A percentile compares a stretch with the other conserved stretches of the same genome.
Evolutionary conservation across 495 filamentous ascomycete genomes (phyloP).

Genomic region (Talaromyces liani): DNA sequence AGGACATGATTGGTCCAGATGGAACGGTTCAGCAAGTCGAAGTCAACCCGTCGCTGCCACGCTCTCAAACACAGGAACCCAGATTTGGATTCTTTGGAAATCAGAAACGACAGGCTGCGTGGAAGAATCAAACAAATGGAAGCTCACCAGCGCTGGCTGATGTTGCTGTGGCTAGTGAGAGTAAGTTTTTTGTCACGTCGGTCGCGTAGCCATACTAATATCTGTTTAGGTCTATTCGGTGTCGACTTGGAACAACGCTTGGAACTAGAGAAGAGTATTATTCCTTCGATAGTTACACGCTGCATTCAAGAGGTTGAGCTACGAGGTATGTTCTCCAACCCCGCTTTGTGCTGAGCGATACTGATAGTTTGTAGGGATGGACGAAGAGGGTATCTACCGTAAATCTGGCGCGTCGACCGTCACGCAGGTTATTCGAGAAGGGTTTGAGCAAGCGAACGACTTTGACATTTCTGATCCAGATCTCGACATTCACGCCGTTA

Average conservation of each 20-base stretch:
- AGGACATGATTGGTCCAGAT: conserved; percentile 41
- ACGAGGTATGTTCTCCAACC: conserved; percentile 41
- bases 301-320: conserved; percentile 98
- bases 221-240: conserved; percentile 64
- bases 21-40: conserved; percentile 19
- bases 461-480: conserved; percentile 90
- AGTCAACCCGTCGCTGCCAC: conserved; percentile 36
- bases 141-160: conserved; percentile 48
- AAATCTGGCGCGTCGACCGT: conserved; percentile 89
- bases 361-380: conserved; percentile 62
- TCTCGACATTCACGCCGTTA: conserved; percentile 94
- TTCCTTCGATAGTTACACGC: conserved; percentile 82
- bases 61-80: conserved; percentile 44
- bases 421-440: conserved; percentile 78
- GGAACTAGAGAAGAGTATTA: conserved; percentile 81
- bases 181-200: conserved; percentile 1
- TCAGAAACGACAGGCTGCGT: conserved; percentile 39
- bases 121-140: conserved; percentile 46
- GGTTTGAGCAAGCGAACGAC: conserved; percentile 72
- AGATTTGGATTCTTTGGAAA: conserved; percentile 67
- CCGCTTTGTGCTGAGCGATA: background rate
- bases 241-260: conserved; percentile 81
- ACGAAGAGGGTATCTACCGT: conserved; percentile 95
- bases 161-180: conserved; percentile 21
- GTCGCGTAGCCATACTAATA: background rate